Evolutionary conservation across 2,329 filamentous ascomycete genomes (phyloP).

Genomic region (Cladosporium velox): DNA sequence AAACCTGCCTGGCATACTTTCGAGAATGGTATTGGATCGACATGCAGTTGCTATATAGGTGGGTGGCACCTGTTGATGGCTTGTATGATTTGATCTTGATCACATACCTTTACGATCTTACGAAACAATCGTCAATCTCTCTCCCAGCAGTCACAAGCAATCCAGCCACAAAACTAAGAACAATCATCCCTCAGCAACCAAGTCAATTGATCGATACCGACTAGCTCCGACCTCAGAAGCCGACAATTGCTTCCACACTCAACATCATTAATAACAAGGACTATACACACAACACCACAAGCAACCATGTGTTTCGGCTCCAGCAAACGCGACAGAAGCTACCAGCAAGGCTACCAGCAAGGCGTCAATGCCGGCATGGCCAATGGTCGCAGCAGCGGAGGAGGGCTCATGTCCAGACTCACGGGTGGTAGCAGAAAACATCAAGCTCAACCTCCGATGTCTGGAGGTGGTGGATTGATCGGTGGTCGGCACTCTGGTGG

Average conservation of each 20-base stretch:
- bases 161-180: too few relatives aligned
- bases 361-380: neutral
- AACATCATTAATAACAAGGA: neutral
- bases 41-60: neutral
- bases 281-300: neutral
- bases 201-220: too few relatives aligned
- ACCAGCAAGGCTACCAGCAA: slow-evolving; percentile 6
- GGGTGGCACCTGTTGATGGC: too few relatives aligned
- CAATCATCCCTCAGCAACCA: too few relatives aligned
- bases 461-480: neutral
- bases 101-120: neutral
- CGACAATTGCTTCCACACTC: neutral
- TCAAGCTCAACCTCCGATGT: neutral
- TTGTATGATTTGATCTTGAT: neutral
- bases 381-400: neutral
- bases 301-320: slow-evolving; percentile 1
- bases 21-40: neutral
- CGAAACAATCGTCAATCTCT: neutral
- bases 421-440: neutral
- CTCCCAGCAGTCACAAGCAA: too few relatives aligned
- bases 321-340: slow-evolving; percentile 1
- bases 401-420: neutral
- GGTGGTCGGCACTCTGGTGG: neutral
- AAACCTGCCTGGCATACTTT: neutral
- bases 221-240: too few relatives aligned